These are phyloP conservation scores for Trametes cubensis DNA, from an alignment of 768 basidiomycete genomes.

Conservation along the genomic window DNA sequence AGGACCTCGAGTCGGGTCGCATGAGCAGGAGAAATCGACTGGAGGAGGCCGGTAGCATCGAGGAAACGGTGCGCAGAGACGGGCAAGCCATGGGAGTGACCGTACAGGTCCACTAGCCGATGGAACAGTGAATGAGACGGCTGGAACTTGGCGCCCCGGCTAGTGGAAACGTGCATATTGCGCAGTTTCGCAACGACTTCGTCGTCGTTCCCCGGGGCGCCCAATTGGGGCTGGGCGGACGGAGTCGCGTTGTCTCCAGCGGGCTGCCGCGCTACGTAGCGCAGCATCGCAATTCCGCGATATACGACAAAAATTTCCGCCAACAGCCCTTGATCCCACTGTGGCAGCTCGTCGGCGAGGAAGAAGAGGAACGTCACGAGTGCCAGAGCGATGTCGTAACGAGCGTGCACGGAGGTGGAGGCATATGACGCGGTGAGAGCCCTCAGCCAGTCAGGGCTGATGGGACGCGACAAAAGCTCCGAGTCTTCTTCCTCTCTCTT, in stretches of 20 bases:
- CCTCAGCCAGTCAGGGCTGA: slow-evolving; percentile 62
- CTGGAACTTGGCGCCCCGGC: slow-evolving; percentile 39
- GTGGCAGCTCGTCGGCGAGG: slow-evolving; percentile 60
- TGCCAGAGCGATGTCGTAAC: slow-evolving; percentile 74
- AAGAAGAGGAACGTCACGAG: slow-evolving; percentile 72
- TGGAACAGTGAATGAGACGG: slow-evolving; percentile 68
- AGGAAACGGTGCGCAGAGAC: slow-evolving; percentile 72
- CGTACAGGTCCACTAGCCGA: slow-evolving; percentile 57
- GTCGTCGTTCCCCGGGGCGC: slow-evolving; percentile 49
- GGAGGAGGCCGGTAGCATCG: slow-evolving; percentile 64
- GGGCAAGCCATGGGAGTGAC: slow-evolving; percentile 52
- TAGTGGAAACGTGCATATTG: slow-evolving; percentile 63
- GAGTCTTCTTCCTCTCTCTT: slow-evolving; percentile 79
- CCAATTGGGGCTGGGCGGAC: slow-evolving; percentile 35
- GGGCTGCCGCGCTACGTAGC: slow-evolving; percentile 60
- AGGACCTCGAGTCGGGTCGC: slow-evolving; percentile 69
- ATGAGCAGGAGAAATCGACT: slow-evolving; percentile 67
- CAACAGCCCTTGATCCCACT: slow-evolving; percentile 66
- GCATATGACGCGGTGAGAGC: slow-evolving; percentile 67
- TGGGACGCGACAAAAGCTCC: slow-evolving; percentile 47
- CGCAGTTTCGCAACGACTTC: slow-evolving; percentile 65
- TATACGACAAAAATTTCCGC: slow-evolving; percentile 81
- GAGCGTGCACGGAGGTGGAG: slow-evolving; percentile 62
- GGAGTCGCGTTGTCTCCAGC: slow-evolving; percentile 43
- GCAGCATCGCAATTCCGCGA: slow-evolving; percentile 75